Percentiles rank a stretch among this genome's conserved stretches.
These are phyloP conservation scores for Orychophragmus violaceus DNA, from an alignment of 345 rosid genomes.

Conservation along the genomic window DNA sequence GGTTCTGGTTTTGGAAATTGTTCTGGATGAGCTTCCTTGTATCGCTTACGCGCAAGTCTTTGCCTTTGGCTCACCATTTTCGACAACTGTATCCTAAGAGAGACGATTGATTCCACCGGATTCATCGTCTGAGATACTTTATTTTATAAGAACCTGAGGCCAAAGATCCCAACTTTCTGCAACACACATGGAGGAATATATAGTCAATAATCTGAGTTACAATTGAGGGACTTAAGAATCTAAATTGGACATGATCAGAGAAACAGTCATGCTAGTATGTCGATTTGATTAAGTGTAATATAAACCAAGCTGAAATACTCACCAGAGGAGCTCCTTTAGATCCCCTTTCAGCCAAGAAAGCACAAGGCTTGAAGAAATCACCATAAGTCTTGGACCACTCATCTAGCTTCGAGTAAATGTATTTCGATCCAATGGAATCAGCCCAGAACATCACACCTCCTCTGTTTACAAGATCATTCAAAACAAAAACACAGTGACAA, in stretches of 20 bases:
- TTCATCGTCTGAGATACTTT: too few relatives aligned
- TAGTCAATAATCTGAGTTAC: neutral
- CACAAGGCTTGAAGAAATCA: slow-evolving; percentile 85
- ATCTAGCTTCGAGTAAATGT: slow-evolving; percentile 57
- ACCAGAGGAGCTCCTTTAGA: slow-evolving; percentile 65
- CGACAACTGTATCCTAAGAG: neutral
- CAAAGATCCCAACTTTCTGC: slow-evolving; percentile 38
- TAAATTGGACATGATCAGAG: neutral
- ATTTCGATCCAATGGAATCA: slow-evolving; percentile 61
- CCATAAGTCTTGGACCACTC: slow-evolving; percentile 79
- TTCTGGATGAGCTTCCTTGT: slow-evolving; percentile 56
- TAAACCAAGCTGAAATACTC: slow-evolving; percentile 2
- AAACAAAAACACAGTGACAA: neutral
- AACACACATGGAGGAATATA: neutral
- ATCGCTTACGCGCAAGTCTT: slow-evolving; percentile 61
- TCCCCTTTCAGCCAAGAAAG: slow-evolving; percentile 73
- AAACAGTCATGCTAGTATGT: neutral
- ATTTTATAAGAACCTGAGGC: neutral
- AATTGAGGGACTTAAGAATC: neutral
- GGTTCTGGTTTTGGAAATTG: slow-evolving; percentile 63
- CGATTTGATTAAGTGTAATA: neutral
- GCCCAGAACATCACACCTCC: slow-evolving; percentile 98
- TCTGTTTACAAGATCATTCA: slow-evolving; percentile 40
- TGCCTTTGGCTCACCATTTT: slow-evolving; percentile 73
- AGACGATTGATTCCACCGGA: slow-evolving; percentile 4